Conservation (phyloP, 2,329 filamentous ascomycete species). For the Paraphaeosphaeria minitans region DNA sequence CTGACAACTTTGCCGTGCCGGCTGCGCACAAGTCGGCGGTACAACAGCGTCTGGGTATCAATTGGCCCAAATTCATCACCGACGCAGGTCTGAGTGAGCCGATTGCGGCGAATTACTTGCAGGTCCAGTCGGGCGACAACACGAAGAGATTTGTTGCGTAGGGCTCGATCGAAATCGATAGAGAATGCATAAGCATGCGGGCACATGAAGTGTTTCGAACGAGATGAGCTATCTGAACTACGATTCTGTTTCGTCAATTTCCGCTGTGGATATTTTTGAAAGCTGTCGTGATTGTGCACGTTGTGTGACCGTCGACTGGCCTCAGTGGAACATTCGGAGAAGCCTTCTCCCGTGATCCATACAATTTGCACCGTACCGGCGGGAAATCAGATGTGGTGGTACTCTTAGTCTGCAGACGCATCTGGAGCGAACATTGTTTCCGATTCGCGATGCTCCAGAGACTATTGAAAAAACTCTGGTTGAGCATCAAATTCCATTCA, state of each 20-base stretch:
- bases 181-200: not conserved
- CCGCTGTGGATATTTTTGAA: not conserved
- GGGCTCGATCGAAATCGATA: too few species aligned
- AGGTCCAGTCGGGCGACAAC: conserved; percentile 34
- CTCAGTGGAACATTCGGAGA: not conserved
- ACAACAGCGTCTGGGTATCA: conserved; percentile 24
- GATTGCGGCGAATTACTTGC: conserved; percentile 30
- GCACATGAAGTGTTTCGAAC: not conserved
- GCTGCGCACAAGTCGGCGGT: conserved; percentile 27
- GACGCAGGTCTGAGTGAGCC: conserved; percentile 29
- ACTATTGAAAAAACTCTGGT: too few species aligned
- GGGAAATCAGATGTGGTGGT: not conserved
- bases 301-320: not conserved
- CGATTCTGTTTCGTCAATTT: not conserved
- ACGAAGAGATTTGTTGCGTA: conserved; percentile 18
- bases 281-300: not conserved
- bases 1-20: conserved; percentile 32
- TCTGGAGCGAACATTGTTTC: not conserved
- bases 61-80: conserved; percentile 27
- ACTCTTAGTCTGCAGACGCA: not conserved
- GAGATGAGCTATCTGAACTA: not conserved
- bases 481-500: not conserved
- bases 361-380: not conserved
- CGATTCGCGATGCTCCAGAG: not conserved
- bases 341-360: not conserved